phyloP scores from a whole-genome alignment of 2,329 filamentous ascomycete species.

The Sclerotinia minor region DNA sequence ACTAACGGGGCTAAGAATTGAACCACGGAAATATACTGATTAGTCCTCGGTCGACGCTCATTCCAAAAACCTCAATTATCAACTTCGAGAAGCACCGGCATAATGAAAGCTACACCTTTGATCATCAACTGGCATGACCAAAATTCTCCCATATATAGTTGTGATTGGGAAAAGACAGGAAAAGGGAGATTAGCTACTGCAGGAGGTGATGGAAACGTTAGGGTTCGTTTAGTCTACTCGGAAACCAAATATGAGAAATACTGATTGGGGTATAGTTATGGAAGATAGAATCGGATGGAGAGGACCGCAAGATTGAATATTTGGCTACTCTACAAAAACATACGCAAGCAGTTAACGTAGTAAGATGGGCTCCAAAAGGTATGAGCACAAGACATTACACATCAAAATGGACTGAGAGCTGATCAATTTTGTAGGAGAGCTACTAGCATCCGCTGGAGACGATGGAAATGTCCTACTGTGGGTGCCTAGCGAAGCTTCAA shows the following conservation, averaged over 20 bases:
- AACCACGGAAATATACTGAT: background rate
- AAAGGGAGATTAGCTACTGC: slow-evolving; percentile 91
- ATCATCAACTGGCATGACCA: slow-evolving; percentile 99
- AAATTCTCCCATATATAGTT: slow-evolving; percentile 94
- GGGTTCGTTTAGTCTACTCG: slow-evolving; percentile 54
- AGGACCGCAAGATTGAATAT: slow-evolving; percentile 87
- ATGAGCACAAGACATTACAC: slow-evolving; percentile 35
- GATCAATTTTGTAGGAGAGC: slow-evolving; percentile 64
- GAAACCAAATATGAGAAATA: background rate
- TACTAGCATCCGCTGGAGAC: slow-evolving; percentile 91
- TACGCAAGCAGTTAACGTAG: slow-evolving; percentile 96
- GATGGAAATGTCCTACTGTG: slow-evolving; percentile 96
- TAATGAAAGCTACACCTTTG: slow-evolving; percentile 93
- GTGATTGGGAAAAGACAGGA: slow-evolving; percentile 90
- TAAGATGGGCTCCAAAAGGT: slow-evolving; percentile 94
- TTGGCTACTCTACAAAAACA: slow-evolving; percentile 90
- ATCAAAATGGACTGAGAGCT: background rate
- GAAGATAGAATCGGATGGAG: slow-evolving; percentile 82
- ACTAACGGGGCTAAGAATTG: background rate
- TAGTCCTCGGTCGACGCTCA: slow-evolving; percentile 3
- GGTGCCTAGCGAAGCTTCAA: slow-evolving; percentile 75
- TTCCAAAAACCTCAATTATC: background rate
- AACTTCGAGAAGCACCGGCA: slow-evolving; percentile 24
- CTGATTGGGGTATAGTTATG: slow-evolving; percentile 63
- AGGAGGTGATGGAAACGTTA: slow-evolving; percentile 94